Conservation (phyloP, 2,329 filamentous ascomycete species). For the Polychaeton citri region DNA sequence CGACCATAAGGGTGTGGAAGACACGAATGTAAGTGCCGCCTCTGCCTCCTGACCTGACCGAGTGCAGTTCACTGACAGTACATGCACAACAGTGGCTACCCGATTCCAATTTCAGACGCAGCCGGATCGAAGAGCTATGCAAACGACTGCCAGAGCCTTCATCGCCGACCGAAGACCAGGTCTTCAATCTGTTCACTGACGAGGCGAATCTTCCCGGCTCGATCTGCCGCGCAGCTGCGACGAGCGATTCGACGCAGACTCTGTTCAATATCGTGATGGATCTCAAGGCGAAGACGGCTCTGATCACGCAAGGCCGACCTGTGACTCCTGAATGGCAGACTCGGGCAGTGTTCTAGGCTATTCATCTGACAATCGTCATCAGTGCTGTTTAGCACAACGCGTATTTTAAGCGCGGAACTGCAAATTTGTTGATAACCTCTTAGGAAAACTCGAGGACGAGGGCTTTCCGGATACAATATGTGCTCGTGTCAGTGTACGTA, state of each 20-base stretch:
- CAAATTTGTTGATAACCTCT: too few relatives aligned
- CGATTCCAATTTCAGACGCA: constrained; percentile 26
- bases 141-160: constrained; percentile 6
- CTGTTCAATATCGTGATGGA: constrained; percentile 28
- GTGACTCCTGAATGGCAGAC: constrained; percentile 10
- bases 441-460: too few relatives aligned
- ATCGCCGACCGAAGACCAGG: constrained; percentile 15
- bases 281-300: constrained; percentile 15
- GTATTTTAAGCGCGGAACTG: too few relatives aligned
- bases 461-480: too few relatives aligned
- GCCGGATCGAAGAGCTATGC: constrained; percentile 23
- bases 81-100: constrained; percentile 19
- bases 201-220: constrained; percentile 25
- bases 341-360: background rate
- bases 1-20: constrained; percentile 25
- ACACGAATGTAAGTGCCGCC: constrained; percentile 16
- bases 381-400: too few relatives aligned
- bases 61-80: background rate
- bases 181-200: constrained; percentile 27
- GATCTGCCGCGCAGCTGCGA: constrained; percentile 21
- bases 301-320: constrained; percentile 21
- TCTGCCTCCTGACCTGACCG: background rate
- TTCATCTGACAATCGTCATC: too few relatives aligned
- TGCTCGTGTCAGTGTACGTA: too few relatives aligned
- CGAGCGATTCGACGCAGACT: constrained; percentile 14